A percentile compares a stretch with the other conserved stretches of the same genome.
phyloP scores from a whole-genome alignment of 108 stramenopile genomes.

The Fragilaria radians region DNA sequence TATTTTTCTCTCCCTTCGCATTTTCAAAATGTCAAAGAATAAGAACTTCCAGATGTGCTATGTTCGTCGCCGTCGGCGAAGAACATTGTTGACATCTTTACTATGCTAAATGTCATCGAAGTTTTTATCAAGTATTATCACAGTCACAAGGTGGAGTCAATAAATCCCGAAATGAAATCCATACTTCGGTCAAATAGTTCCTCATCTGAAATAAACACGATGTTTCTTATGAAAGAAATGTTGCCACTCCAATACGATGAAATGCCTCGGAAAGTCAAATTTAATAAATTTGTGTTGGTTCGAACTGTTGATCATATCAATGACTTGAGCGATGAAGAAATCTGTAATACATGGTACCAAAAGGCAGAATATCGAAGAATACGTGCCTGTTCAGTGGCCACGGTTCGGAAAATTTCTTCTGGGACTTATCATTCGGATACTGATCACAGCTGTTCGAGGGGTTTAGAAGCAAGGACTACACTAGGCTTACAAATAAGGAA shows the following conservation, averaged over 20 bases:
- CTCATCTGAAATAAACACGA: background rate
- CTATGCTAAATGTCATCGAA: too few species aligned
- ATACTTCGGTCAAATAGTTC: background rate
- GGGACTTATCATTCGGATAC: background rate
- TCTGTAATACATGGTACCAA: background rate
- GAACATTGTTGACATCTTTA: too few species aligned
- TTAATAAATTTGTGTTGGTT: background rate
- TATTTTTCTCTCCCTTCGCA: too few species aligned
- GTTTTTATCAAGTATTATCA: too few species aligned
- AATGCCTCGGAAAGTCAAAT: background rate
- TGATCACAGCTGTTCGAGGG: constrained; percentile 1
- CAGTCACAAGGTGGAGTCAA: too few species aligned
- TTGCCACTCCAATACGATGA: background rate
- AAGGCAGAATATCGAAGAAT: constrained; percentile 1
- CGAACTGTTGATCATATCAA: constrained; percentile 1
- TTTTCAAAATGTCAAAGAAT: too few species aligned
- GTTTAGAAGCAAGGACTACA: background rate
- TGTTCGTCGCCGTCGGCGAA: too few species aligned
- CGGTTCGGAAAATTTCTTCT: background rate
- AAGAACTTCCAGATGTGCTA: too few species aligned
- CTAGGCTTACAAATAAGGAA: background rate
- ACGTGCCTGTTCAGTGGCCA: background rate
- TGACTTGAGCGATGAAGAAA: background rate
- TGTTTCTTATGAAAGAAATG: background rate
- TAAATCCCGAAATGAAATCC: too few species aligned